Evolutionary conservation across 1,284 basidiomycete genomes (phyloP).

Genomic region (Trametes pubescens): DNA sequence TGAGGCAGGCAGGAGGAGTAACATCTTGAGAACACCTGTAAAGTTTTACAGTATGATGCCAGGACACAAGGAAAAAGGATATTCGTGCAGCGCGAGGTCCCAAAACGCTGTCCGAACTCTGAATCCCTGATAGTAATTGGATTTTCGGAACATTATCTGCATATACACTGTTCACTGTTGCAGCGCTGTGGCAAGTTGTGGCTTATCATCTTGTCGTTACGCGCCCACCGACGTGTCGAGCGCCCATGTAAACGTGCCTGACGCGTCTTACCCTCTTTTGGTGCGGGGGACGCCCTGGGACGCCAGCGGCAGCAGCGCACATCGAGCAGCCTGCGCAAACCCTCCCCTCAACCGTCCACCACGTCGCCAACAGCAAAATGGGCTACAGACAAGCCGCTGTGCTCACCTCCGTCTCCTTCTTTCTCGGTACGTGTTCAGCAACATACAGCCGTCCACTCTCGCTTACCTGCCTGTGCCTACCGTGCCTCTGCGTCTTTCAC

Average conservation of each 20-base stretch:
- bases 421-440: constrained; percentile 56
- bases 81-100: no score
- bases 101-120: no score
- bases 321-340: constrained; percentile 4
- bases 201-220: constrained; percentile 12
- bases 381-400: constrained; percentile 87
- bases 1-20: no score
- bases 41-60: no score
- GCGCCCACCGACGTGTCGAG: constrained; percentile 16
- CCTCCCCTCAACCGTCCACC: constrained; percentile 6
- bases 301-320: constrained; percentile 16
- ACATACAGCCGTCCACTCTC: constrained; percentile 5
- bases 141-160: no score
- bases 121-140: no score
- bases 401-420: constrained; percentile 84
- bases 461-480: constrained; percentile 16
- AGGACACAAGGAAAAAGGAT: no score
- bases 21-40: no score
- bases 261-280: constrained; percentile 19
- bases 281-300: constrained; percentile 9
- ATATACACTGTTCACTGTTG: no score
- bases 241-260: background rate
- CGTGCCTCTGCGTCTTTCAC: constrained; percentile 5
- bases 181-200: constrained; percentile 3
- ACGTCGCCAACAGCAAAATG: constrained; percentile 53